Evolutionary conservation across 768 basidiomycete species (phyloP).

Genomic region (Lactarius evosmus): DNA sequence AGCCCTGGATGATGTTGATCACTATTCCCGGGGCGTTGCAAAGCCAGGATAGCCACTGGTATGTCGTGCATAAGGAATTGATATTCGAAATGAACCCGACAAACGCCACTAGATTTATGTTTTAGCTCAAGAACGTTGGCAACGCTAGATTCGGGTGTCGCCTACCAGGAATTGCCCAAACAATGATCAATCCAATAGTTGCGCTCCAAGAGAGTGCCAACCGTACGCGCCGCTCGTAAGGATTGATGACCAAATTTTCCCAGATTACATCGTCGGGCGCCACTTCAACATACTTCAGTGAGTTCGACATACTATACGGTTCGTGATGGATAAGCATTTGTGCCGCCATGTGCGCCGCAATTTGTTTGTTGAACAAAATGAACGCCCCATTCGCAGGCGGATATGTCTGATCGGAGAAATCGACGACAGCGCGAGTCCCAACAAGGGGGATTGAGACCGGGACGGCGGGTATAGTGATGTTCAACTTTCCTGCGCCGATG

Average conservation of each 20-base stretch:
- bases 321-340: conserved; percentile 75
- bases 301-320: conserved; percentile 73
- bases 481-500: conserved; percentile 30
- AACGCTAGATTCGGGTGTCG: conserved; percentile 5
- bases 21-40: conserved; percentile 62
- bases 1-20: conserved; percentile 84
- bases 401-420: conserved; percentile 33
- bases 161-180: conserved; percentile 84
- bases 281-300: conserved; percentile 67
- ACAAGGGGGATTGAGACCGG: conserved; percentile 21
- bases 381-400: conserved; percentile 60
- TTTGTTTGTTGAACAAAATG: conserved; percentile 88
- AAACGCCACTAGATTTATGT: conserved; percentile 38
- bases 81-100: conserved; percentile 87
- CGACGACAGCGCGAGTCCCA: conserved; percentile 21
- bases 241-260: conserved; percentile 84
- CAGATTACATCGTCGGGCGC: conserved; percentile 89
- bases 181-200: conserved; percentile 76
- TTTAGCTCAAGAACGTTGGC: not conserved
- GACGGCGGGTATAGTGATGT: conserved; percentile 20
- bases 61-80: conserved; percentile 57
- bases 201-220: conserved; percentile 59
- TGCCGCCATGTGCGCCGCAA: conserved; percentile 85
- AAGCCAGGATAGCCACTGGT: conserved; percentile 80
- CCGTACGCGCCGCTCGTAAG: conserved; percentile 58